phyloP scores from a whole-genome alignment of 2,329 filamentous ascomycete species.

The Monosporascus ibericus region DNA sequence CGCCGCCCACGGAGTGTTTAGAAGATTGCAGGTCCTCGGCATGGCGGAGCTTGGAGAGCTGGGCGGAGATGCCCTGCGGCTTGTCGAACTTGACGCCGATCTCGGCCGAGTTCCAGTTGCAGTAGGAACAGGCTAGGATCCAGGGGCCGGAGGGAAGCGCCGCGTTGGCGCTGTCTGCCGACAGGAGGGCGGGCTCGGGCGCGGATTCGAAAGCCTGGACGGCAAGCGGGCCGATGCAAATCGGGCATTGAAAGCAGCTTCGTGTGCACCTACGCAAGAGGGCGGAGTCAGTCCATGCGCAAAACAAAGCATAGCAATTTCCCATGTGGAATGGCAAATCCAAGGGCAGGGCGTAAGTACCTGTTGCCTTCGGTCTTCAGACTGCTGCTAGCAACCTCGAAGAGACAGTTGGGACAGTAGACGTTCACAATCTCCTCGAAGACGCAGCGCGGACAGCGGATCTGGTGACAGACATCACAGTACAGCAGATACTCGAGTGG shows the following conservation, averaged over 20 bases:
- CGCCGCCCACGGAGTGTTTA: constrained; percentile 16
- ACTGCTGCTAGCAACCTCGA: constrained; percentile 90
- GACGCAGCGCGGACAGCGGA: constrained; percentile 87
- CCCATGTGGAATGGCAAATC: not conserved
- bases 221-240: constrained; percentile 75
- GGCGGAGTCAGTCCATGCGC: not conserved
- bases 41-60: constrained; percentile 67
- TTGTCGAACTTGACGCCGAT: constrained; percentile 88
- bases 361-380: constrained; percentile 90
- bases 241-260: constrained; percentile 92
- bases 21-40: constrained; percentile 41
- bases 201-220: constrained; percentile 64
- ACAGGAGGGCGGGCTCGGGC: constrained; percentile 37
- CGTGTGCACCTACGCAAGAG: constrained; percentile 64
- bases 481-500: constrained; percentile 91
- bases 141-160: constrained; percentile 49
- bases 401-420: constrained; percentile 92
- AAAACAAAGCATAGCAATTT: not conserved
- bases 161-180: constrained; percentile 34
- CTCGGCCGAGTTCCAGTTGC: constrained; percentile 86
- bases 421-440: constrained; percentile 91
- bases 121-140: constrained; percentile 81
- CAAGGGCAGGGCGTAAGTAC: constrained; percentile 41
- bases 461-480: constrained; percentile 96
- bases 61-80: constrained; percentile 75